Percentiles rank a stretch among this genome's conserved stretches.
phyloP scores from a whole-genome alignment of 768 basidiomycete species.

The Auriscalpium microsporum region DNA sequence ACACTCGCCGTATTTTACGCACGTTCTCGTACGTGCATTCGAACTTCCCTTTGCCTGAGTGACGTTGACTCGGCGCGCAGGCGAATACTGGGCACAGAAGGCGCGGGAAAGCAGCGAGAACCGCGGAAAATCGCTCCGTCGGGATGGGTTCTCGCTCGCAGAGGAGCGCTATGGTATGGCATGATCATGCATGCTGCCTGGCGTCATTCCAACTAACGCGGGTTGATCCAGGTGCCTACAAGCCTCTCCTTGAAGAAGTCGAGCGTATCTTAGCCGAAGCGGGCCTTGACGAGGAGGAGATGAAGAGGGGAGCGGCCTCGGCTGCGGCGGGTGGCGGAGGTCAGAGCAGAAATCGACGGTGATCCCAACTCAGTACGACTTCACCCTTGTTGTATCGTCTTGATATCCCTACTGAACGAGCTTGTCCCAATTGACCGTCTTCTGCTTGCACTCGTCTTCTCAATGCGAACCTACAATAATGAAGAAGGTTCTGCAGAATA shows the following conservation, averaged over 20 bases:
- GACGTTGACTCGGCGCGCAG: conserved; percentile 24
- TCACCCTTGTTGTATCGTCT: too few relatives aligned
- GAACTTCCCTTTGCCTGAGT: neutral
- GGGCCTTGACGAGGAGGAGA: conserved; percentile 78
- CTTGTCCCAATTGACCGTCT: too few relatives aligned
- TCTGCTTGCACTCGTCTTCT: too few relatives aligned
- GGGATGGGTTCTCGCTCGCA: conserved; percentile 72
- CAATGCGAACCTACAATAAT: too few relatives aligned
- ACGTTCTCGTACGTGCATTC: conserved; percentile 51
- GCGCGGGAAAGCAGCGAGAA: conserved; percentile 52
- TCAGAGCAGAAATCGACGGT: conserved; percentile 46
- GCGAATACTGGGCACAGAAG: conserved; percentile 74
- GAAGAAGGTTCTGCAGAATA: too few relatives aligned
- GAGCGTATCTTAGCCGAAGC: conserved; percentile 79
- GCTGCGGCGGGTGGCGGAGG: conserved; percentile 26
- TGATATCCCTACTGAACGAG: too few relatives aligned
- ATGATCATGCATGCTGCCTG: neutral
- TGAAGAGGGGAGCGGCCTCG: conserved; percentile 44
- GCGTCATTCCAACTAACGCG: too few relatives aligned
- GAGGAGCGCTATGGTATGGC: conserved; percentile 62
- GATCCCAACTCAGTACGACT: neutral
- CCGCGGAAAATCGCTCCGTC: conserved; percentile 68
- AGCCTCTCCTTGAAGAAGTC: conserved; percentile 74
- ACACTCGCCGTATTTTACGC: conserved; percentile 78
- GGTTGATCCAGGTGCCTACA: conserved; percentile 50